Conservation (phyloP, 345 rosid species). For the Syzygium aromaticum region DNA sequence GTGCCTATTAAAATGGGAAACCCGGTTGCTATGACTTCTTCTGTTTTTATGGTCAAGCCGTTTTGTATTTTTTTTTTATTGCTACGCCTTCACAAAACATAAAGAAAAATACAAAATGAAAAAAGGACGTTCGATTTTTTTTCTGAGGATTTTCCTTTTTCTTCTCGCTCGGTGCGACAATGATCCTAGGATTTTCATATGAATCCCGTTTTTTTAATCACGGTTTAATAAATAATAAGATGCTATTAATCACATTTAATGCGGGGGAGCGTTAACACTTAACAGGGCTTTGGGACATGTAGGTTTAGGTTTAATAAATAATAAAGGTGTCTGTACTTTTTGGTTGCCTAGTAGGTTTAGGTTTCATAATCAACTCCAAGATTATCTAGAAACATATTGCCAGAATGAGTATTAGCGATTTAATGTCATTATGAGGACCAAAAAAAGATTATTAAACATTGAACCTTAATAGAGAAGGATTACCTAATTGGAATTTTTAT, state of each 20-base stretch:
- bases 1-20: neutral
- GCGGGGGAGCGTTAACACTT: fast-evolving
- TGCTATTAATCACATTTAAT: neutral
- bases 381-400: neutral
- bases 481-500: neutral
- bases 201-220: neutral
- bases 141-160: neutral
- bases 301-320: no score
- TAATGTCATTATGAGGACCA: neutral
- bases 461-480: neutral
- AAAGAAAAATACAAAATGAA: neutral
- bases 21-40: neutral
- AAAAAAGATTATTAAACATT: neutral
- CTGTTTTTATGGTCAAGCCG: neutral
- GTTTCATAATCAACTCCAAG: neutral
- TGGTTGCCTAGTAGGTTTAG: neutral
- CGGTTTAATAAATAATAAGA: neutral
- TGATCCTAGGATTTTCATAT: neutral
- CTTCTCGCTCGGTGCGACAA: neutral
- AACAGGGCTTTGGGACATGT: neutral
- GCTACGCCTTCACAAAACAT: neutral
- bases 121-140: neutral
- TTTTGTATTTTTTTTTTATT: neutral
- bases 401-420: neutral
- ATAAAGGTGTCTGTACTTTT: neutral